phyloP scores from a whole-genome alignment of 2,329 filamentous ascomycete species.

The Metarhizium anisopliae region DNA sequence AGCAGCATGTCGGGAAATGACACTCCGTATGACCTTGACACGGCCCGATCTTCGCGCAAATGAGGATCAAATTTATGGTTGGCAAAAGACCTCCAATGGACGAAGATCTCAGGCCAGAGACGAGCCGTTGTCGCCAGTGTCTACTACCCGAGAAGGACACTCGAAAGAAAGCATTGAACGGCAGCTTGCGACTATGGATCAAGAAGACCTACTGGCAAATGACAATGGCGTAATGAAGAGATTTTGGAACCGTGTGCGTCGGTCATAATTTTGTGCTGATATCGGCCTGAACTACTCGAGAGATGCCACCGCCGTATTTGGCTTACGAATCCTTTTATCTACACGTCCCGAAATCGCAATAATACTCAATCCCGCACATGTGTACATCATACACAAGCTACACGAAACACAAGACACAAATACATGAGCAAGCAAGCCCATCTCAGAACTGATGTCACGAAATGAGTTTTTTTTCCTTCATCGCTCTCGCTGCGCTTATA shows the following conservation, averaged over 20 bases:
- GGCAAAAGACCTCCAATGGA: slow-evolving; percentile 37
- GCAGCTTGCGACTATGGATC: slow-evolving; percentile 45
- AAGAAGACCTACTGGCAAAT: slow-evolving; percentile 25
- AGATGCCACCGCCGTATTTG: neutral
- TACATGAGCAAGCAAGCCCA: neutral
- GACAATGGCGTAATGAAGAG: slow-evolving; percentile 51
- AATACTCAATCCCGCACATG: too few relatives aligned
- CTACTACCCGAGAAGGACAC: slow-evolving; percentile 23
- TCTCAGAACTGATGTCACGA: neutral
- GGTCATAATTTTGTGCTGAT: slow-evolving; percentile 18
- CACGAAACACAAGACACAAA: neutral
- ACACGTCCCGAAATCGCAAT: neutral
- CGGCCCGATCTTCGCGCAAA: slow-evolving; percentile 73
- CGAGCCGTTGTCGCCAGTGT: slow-evolving; percentile 20
- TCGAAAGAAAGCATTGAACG: slow-evolving; percentile 46
- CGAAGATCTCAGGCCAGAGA: slow-evolving; percentile 34
- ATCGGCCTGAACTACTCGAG: neutral
- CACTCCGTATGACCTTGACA: slow-evolving; percentile 89
- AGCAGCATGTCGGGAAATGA: slow-evolving; percentile 73
- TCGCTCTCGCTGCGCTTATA: neutral
- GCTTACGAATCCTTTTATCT: neutral
- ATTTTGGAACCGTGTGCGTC: slow-evolving; percentile 54
- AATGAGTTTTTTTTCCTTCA: neutral
- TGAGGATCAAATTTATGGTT: slow-evolving; percentile 64
- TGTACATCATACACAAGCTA: too few relatives aligned